These are phyloP conservation scores for Chlamydomonas urium DNA, from an alignment of 139 green algal species.

Conservation along the genomic window DNA sequence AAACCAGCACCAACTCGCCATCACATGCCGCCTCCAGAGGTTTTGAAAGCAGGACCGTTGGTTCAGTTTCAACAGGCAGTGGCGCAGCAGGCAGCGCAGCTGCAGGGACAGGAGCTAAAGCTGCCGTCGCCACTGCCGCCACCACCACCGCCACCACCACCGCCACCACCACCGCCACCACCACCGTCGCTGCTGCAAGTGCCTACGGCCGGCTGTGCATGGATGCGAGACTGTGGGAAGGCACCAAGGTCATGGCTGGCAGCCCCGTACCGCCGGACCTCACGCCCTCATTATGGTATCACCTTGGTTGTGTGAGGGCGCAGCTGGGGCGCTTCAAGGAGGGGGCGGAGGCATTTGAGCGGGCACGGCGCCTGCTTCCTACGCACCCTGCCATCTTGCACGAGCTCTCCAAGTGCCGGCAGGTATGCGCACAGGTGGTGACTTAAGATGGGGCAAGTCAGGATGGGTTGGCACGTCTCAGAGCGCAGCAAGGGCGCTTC, in stretches of 20 bases:
- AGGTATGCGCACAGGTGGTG: neutral
- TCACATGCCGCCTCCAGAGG: no score
- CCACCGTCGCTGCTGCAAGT: no score
- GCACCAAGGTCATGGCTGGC: conserved; percentile 38
- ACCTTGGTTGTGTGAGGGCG: conserved; percentile 28
- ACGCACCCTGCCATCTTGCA: conserved; percentile 32
- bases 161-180: no score
- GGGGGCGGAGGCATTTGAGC: conserved; percentile 21
- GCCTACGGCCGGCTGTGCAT: conserved; percentile 1
- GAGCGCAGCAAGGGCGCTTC: neutral
- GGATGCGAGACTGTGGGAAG: conserved; percentile 17
- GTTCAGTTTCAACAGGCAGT: no score
- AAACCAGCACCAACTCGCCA: no score
- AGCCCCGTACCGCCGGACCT: conserved; percentile 28
- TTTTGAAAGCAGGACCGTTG: no score
- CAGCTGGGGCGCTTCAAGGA: neutral
- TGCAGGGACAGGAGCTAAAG: no score
- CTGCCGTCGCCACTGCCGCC: no score
- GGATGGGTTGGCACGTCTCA: neutral
- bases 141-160: no score
- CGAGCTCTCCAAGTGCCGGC: conserved; percentile 36
- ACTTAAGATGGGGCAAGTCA: neutral
- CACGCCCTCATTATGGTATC: conserved; percentile 43
- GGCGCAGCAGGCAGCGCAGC: no score
- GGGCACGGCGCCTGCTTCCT: conserved; percentile 16